Percentiles rank a stretch among this genome's conserved stretches.
phyloP scores from a whole-genome alignment of 352 stramenopile genomes.

The Globisporangium splendens region DNA sequence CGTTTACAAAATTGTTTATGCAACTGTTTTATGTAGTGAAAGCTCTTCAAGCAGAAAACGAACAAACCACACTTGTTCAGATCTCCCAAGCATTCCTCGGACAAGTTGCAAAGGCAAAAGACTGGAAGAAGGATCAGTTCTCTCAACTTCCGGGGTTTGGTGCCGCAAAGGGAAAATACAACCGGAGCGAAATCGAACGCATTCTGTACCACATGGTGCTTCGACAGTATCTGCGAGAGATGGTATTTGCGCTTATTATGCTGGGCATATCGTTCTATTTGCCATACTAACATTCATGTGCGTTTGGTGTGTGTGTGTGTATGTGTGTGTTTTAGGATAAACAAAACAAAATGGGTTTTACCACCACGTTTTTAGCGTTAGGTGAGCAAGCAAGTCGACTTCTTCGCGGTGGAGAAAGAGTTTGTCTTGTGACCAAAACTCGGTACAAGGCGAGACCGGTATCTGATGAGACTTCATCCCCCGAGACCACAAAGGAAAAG shows the following conservation, averaged over 20 bases:
- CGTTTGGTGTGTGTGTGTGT: too few relatives aligned
- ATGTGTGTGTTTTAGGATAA: conserved; percentile 45
- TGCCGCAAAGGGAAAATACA: conserved; percentile 66
- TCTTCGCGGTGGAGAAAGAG: conserved; percentile 46
- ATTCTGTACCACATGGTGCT: conserved; percentile 89
- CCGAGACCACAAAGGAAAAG: conserved; percentile 22
- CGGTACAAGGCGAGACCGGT: conserved; percentile 35
- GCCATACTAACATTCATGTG: too few relatives aligned
- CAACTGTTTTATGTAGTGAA: conserved; percentile 34
- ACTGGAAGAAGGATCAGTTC: conserved; percentile 67
- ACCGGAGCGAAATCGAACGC: conserved; percentile 74
- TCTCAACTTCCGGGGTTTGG: conserved; percentile 57
- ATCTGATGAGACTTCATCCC: conserved; percentile 16
- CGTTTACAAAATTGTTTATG: background rate
- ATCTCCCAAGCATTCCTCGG: conserved; percentile 73
- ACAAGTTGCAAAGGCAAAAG: conserved; percentile 56
- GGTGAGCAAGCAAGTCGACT: conserved; percentile 54
- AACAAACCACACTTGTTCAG: conserved; percentile 70
- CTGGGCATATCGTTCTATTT: background rate
- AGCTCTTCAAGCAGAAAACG: conserved; percentile 53
- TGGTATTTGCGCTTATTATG: conserved; percentile 25
- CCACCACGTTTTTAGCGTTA: conserved; percentile 71
- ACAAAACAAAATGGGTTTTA: conserved; percentile 80
- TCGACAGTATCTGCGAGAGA: conserved; percentile 74
- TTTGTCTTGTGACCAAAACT: conserved; percentile 82